Evolutionary conservation across 495 filamentous ascomycete species (phyloP), one percentile per base, ranked within the genome.

Genomic region (Podospora conica): DNA sequence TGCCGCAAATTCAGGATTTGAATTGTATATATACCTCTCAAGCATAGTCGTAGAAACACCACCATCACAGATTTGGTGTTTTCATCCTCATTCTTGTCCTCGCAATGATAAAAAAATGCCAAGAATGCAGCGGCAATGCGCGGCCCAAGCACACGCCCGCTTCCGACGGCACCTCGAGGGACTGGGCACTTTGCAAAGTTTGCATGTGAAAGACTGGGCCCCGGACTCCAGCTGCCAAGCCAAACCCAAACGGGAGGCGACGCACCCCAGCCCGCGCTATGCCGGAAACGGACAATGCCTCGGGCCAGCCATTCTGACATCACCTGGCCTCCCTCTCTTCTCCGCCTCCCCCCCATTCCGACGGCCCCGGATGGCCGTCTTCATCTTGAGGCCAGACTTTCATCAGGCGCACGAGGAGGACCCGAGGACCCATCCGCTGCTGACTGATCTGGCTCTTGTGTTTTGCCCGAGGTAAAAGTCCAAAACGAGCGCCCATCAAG

Each of bases 231-330:
- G 40, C 40, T 48, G 40, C 40, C 40, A 48, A 48, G 40, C 40
- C 40, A 48, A n/a, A 18, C 18, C 40, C 40, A 48, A 48, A 48
- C 64, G 54, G 64, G 56, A 68, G n/a, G 48, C 54, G 28, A 65
- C 64, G 73, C 63, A 66, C 65, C 69, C 68, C 61, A 54, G 62
- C 11, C n/a, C 4, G 33, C 71, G 71, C 75, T 75, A 77, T 63
- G 15, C 75, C 68, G 24, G 3, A 74, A 69, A 12, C 64, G 67
- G 61, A 70, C 67, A 71, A 72, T 77, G 72, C 75, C 75, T 77
- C 75, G 75, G 74, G 63, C 64, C 68, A 33, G 21, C 59, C 48
- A 66, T 72, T 70, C 71, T 77, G 75, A 75, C 75, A 75, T 75
- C 74, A 74, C 73, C 72, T 75, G 71, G 69, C 48, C 58, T 40